Conservation (phyloP, 2,329 filamentous ascomycete species). For the Xylariaceae sp. region DNA sequence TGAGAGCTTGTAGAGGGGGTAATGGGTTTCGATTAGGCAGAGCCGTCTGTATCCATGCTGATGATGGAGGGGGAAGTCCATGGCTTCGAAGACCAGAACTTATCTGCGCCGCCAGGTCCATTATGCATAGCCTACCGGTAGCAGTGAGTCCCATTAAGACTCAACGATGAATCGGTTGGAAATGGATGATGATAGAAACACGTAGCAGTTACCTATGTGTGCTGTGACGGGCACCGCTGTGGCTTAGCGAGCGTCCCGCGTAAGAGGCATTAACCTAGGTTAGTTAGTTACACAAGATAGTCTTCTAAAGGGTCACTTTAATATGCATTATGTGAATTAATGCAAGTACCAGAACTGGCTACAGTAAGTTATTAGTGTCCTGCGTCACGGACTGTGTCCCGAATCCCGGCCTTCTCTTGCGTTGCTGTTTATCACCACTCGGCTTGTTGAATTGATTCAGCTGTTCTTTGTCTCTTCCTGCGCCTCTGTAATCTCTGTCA, state of each 20-base stretch:
- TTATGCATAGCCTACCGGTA: slow-evolving; percentile 5
- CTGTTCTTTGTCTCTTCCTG: background rate
- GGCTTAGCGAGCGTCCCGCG: too few species aligned
- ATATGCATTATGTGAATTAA: too few species aligned
- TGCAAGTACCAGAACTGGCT: too few species aligned
- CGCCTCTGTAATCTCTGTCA: background rate
- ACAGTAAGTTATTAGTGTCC: too few species aligned
- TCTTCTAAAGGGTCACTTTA: too few species aligned
- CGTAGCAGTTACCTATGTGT: background rate
- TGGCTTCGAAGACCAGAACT: slow-evolving; percentile 48
- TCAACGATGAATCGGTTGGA: background rate
- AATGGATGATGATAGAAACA: background rate
- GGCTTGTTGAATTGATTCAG: background rate
- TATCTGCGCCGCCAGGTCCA: slow-evolving; percentile 46
- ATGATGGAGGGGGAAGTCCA: slow-evolving; percentile 50
- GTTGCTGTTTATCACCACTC: background rate
- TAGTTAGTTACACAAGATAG: too few species aligned
- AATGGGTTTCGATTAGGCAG: slow-evolving; percentile 51
- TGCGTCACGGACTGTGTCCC: background rate
- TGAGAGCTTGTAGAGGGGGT: slow-evolving; percentile 64
- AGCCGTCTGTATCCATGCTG: slow-evolving; percentile 61
- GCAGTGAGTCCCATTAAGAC: background rate
- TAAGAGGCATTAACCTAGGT: too few species aligned
- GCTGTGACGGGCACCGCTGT: too few species aligned
- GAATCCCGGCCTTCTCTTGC: background rate